Base-by-base conservation (phyloP, 2,329 filamentous ascomycete species). In the Massarina eburnea region DNA sequence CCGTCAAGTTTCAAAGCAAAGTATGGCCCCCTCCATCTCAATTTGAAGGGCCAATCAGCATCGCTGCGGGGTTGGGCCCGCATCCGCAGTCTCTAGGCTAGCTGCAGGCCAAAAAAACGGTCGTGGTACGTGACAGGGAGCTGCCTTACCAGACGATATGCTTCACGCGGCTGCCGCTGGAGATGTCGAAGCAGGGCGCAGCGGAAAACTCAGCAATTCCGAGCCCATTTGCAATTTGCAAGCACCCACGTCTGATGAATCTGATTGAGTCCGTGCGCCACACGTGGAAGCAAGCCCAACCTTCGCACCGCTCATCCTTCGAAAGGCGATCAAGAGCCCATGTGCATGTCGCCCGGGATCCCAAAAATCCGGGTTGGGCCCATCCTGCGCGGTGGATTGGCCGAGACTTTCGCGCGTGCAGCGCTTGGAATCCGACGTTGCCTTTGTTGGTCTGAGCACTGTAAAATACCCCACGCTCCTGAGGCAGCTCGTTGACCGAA, bases 311-410 rank as follows among this genome's bases (percentile, higher is more conserved):
- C 6, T 14, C 27, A 30, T 30, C 27, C 27, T 30, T 30, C 27
- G 27, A 30, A 30, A 35, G 19, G 17, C 19, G 33, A 35, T 30
- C 57, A 52, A 50, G 44, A 49, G 52, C 52, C 59, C 55, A 43
- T 60, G 54, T 54, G 51, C 60, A 34, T 47, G 41, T 55, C 51
- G 54, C 46, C 48, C 54, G 57, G 57, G 61, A 53, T 60, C 56
- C 66, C 65, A 59, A 55, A 50, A 49, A 39, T 49, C 54, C 52
- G 65, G 63, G 58, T 52, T 65, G 59, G 63, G 59, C 52, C 51
- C 47, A 46, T 39, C 22, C 37, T n/a, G 8, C 17, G 10, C 24
- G 7, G 20, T 39, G 49, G 37, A 60, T 66, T 62, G 56, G 59
- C 53, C 46, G 36, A 49, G 36, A 37, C 33, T 24, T 33, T 33